Evolutionary conservation across 1,284 basidiomycete species (phyloP).

Genomic region (Grifola frondosa): DNA sequence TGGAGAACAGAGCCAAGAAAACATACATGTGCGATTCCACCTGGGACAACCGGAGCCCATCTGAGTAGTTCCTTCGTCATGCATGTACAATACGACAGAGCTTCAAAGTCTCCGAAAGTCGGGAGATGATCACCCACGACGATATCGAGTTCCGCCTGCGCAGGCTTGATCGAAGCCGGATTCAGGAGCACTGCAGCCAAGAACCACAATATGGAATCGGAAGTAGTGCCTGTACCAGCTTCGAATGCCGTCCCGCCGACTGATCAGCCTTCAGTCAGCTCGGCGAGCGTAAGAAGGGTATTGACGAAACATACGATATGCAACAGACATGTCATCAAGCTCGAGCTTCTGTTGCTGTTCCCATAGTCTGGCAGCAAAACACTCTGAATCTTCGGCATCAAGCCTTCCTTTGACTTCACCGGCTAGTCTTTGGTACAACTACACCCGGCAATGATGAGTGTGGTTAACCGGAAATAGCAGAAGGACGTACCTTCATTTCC

Average conservation of each 20-base stretch:
- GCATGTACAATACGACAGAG: conserved; percentile 34
- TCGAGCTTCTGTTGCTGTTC: conserved; percentile 1
- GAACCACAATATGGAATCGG: conserved; percentile 5
- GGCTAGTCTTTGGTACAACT: conserved; percentile 25
- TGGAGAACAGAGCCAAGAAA: no score
- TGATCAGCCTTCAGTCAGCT: background rate
- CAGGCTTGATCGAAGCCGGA: no score
- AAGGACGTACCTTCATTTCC: conserved; percentile 14
- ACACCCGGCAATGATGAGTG: background rate
- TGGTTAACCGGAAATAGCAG: conserved; percentile 6
- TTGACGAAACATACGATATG: background rate
- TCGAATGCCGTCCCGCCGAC: conserved; percentile 12
- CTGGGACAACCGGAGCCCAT: conserved; percentile 33
- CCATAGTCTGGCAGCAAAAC: conserved; percentile 22
- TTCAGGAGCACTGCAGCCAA: conserved; percentile 11
- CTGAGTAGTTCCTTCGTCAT: conserved; percentile 36
- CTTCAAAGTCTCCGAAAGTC: conserved; percentile 36
- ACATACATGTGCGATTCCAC: no score
- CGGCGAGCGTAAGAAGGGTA: background rate
- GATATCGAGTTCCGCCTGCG: conserved; percentile 31
- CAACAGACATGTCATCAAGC: background rate
- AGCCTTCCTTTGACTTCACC: conserved; percentile 23
- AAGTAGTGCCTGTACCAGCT: conserved; percentile 14
- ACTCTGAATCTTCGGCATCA: conserved; percentile 21
- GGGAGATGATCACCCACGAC: conserved; percentile 47